Base-by-base conservation (phyloP, 2,329 filamentous ascomycete genomes). In the Fusarium scirpi region DNA sequence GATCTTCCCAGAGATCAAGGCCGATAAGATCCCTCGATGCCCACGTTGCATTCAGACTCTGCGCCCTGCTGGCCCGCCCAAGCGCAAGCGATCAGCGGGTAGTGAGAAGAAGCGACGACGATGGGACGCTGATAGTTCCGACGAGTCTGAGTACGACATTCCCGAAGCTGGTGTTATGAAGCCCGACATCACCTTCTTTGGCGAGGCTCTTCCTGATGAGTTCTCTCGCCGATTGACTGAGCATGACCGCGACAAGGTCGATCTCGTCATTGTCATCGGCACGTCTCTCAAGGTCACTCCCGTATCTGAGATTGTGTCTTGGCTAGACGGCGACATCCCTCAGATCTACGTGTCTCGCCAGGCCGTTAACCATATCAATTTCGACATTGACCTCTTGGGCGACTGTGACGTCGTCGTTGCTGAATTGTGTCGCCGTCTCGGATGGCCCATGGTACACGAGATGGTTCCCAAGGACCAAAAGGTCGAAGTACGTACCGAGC, bases 121-220 rank as follows among this genome's bases (percentile, higher is more conserved):
- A 24, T 79, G 82, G 62, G 76, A 74, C 54, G 76, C 74, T 53
- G 81, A 78, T 69, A 80, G 81, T 65, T 80, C 78, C 46, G 82
- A 85, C 16, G 84, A 86, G 56, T 82, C 82, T 29, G 83, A 85
- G 43, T 85, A 83, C 69, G 80, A 83, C 66, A 88, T 92, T 41
- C 89, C 90, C 4, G 85, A 86, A 49, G 87, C 90, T 4, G 94
- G 93, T 60, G 90, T 97, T 78, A 97, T 97, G 94, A 97, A 92
- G 85, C 96, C 96, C 11, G 95, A 98, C 82, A 98, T 99, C 77
- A 98, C 94, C 48, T 98, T 99, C 84, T 98, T 98, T 76, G 95
- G 95, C 73, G 96, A 99, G 82, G 87, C 90, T 53, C 90, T 99
- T 2, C 94, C 95, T 0, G 90, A 93, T 73, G 88, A 89, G 72